Base-by-base conservation (phyloP, 1,139 yeast genomes). In the Nakaseomyces uthaithaninus region DNA sequence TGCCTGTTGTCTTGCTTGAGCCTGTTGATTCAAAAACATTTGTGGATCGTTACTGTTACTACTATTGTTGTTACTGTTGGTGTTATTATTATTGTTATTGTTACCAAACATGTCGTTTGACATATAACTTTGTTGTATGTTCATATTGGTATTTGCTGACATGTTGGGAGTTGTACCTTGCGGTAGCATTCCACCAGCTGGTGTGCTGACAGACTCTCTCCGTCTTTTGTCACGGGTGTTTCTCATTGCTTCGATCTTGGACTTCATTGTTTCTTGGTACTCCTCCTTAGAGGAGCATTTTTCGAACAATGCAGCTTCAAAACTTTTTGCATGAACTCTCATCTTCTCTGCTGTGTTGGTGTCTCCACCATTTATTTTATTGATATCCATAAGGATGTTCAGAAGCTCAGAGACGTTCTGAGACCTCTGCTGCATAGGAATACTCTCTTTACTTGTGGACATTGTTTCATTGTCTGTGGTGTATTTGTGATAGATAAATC, bases 1-100 rank as follows among this genome's bases (percentile, higher is more conserved):
- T 6, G 33, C 64, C 38, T 69, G 74, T 45, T 68, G 75, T 50
- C 74, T 63, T 1, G 71, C 72, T 50, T 69, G 75, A 4, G 74
- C 71, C 50, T 72, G 76, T 46, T 72, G 75, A 8, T 71, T 73
- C 46, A 72, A 54, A 49, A 71, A 63, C 46, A 62, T 53, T 43
- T 67, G 69, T n/a, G 58, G 54, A 27, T 60, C 38, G 42, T 31
- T 20, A 24, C 22, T 46, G 23, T n/a, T 40, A 38, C 39, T 42
- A 44, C 39, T 48, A 45, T 27, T 44, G 48, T 16, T 38, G 43
- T 42, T 33, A 44, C 39, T 47, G 48, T 33, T 42, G 45, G 38
- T 47, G 46, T 30, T 50, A 51, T 24, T 42, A 45, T 25, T 43
- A 38, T 33, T 37, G 36, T n/a, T 33, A 6, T n/a, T 16, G 19